These are phyloP conservation scores for Somion occarium DNA, from an alignment of 1,284 basidiomycete species.

Conservation along the genomic window DNA sequence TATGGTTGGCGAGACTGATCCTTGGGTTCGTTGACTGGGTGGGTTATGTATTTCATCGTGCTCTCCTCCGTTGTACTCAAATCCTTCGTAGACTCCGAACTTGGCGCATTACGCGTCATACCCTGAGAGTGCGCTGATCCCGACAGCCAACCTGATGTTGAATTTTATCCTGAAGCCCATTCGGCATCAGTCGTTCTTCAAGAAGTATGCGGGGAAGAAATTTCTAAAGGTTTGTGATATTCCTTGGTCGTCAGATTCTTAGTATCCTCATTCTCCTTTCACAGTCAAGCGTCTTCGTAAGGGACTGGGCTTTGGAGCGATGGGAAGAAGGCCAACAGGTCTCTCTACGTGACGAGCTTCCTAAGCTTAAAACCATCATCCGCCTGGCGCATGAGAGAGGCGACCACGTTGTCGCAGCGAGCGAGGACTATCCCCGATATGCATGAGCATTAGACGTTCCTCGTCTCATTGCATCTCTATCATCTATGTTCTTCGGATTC, in stretches of 20 bases:
- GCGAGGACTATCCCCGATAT: background rate
- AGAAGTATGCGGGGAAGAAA: conserved; percentile 82
- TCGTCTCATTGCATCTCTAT: background rate
- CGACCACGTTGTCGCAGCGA: background rate
- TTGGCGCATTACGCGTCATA: conserved; percentile 92
- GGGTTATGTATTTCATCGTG: conserved; percentile 21
- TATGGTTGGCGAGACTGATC: conserved; percentile 89
- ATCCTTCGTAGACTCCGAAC: conserved; percentile 64
- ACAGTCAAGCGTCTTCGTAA: conserved; percentile 56
- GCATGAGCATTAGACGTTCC: background rate
- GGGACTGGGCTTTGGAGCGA: conserved; percentile 57
- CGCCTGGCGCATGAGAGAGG: conserved; percentile 31
- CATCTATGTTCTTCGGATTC: background rate
- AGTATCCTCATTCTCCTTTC: background rate
- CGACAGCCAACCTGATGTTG: conserved; percentile 90
- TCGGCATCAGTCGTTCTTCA: conserved; percentile 72
- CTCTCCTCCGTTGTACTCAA: background rate
- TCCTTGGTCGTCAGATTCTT: background rate
- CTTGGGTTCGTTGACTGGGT: conserved; percentile 88
- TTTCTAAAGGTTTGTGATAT: conserved; percentile 68
- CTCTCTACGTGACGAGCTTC: conserved; percentile 46
- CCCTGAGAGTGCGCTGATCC: conserved; percentile 78
- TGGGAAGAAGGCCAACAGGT: conserved; percentile 56
- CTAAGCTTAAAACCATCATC: conserved; percentile 48
- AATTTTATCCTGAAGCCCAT: conserved; percentile 83